phyloP scores from a whole-genome alignment of 495 filamentous ascomycete species.

The Hypoxylon lienhwacheense region DNA sequence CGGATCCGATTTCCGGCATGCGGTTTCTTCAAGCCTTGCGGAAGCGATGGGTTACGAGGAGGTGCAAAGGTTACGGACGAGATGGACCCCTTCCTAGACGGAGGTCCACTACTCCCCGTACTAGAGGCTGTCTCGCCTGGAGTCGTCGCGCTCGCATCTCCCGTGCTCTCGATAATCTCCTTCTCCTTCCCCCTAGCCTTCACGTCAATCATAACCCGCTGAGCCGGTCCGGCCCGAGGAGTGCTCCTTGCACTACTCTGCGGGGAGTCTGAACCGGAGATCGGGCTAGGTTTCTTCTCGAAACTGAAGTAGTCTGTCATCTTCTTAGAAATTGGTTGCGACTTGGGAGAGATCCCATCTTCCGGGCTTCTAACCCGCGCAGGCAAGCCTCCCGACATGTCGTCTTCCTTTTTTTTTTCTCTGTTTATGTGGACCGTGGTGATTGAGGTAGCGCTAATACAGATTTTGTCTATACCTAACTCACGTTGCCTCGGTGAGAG shows the following conservation, averaged over 20 bases:
- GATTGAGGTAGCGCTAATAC: constrained; percentile 19
- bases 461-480: constrained; percentile 43
- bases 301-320: constrained; percentile 47
- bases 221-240: constrained; percentile 16
- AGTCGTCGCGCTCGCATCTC: constrained; percentile 38
- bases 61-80: constrained; percentile 48
- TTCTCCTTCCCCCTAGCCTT: constrained; percentile 30
- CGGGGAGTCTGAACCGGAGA: constrained; percentile 4
- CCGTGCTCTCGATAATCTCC: constrained; percentile 32
- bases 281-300: constrained; percentile 26
- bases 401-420: constrained; percentile 15
- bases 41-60: constrained; percentile 47
- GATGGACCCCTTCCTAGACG: constrained; percentile 49
- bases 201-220: constrained; percentile 10
- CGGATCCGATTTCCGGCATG: constrained; percentile 46
- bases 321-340: constrained; percentile 34
- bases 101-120: constrained; percentile 39
- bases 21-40: constrained; percentile 49
- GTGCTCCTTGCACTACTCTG: constrained; percentile 24
- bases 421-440: not conserved
- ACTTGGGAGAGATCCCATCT: constrained; percentile 45
- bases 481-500: constrained; percentile 49
- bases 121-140: constrained; percentile 40
- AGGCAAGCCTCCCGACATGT: constrained; percentile 37
- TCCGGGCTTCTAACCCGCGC: constrained; percentile 42